phyloP scores from a whole-genome alignment of 768 basidiomycete genomes.

The Pulveroboletus sp. region DNA sequence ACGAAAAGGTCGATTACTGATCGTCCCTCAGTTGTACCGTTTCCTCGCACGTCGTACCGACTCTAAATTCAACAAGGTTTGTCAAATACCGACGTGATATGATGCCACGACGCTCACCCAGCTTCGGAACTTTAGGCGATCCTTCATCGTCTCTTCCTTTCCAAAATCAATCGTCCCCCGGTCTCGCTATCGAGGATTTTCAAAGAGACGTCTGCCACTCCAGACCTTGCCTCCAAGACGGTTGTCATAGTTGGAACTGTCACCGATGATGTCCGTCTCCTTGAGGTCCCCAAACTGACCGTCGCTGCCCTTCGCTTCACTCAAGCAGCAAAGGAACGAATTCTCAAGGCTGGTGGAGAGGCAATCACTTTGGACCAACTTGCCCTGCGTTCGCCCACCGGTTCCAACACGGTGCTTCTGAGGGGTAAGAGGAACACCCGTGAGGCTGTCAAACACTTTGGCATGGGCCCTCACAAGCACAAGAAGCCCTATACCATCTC shows the following conservation, averaged over 20 bases:
- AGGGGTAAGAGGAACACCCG: slow-evolving; percentile 90
- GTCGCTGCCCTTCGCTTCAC: slow-evolving; percentile 96
- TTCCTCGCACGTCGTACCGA: slow-evolving; percentile 98
- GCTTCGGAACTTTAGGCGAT: slow-evolving; percentile 54
- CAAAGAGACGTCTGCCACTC: slow-evolving; percentile 68
- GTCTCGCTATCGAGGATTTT: slow-evolving; percentile 90
- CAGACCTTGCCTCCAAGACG: slow-evolving; percentile 72
- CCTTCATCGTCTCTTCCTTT: slow-evolving; percentile 95
- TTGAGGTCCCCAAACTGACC: slow-evolving; percentile 82
- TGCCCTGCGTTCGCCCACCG: slow-evolving; percentile 89
- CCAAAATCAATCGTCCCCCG: slow-evolving; percentile 95
- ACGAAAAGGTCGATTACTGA: slow-evolving; percentile 11
- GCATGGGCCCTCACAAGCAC: slow-evolving; percentile 97
- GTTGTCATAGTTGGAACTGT: slow-evolving; percentile 89
- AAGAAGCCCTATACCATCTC: slow-evolving; percentile 96
- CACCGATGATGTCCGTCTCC: slow-evolving; percentile 91
- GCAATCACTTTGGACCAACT: slow-evolving; percentile 94
- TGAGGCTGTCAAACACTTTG: slow-evolving; percentile 97
- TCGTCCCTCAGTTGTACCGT: slow-evolving; percentile 77
- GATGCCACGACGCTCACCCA: slow-evolving; percentile 16
- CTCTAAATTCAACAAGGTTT: slow-evolving; percentile 90
- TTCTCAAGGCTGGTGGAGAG: slow-evolving; percentile 94
- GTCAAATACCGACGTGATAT: slow-evolving; percentile 5
- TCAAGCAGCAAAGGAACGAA: slow-evolving; percentile 86
- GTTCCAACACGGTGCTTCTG: slow-evolving; percentile 90